Percentiles rank a stretch among this genome's conserved stretches.
phyloP scores from a whole-genome alignment of 1,139 yeast genomes.

The Yamadazyma friedrichii region DNA sequence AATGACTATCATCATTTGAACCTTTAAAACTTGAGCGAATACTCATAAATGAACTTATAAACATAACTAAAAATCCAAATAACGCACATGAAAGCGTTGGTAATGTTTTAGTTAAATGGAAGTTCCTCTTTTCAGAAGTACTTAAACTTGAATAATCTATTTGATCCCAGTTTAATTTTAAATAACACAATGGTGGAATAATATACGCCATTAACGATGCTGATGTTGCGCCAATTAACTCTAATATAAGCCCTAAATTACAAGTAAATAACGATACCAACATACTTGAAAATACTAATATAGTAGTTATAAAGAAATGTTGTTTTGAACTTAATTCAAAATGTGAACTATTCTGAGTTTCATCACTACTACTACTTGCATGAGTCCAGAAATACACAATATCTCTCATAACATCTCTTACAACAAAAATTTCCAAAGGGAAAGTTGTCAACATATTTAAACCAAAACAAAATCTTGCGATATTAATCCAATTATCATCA shows the following conservation, averaged over 20 bases:
- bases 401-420: slow-evolving; percentile 80
- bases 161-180: slow-evolving; percentile 58
- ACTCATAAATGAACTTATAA: slow-evolving; percentile 75
- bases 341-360: slow-evolving; percentile 31
- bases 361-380: slow-evolving; percentile 15
- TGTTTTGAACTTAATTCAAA: slow-evolving; percentile 43
- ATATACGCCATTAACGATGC: slow-evolving; percentile 93
- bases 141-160: slow-evolving; percentile 41
- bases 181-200: slow-evolving; percentile 80
- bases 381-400: slow-evolving; percentile 35
- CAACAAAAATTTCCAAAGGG: slow-evolving; percentile 87
- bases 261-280: slow-evolving; percentile 76
- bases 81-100: slow-evolving; percentile 61
- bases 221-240: slow-evolving; percentile 87
- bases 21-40: slow-evolving; percentile 48
- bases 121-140: slow-evolving; percentile 24
- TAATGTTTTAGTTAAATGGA: slow-evolving; percentile 32
- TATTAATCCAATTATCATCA: slow-evolving; percentile 68
- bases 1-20: slow-evolving; percentile 28
- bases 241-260: slow-evolving; percentile 84
- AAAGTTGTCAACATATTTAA: slow-evolving; percentile 92
- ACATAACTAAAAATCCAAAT: slow-evolving; percentile 78
- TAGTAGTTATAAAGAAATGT: slow-evolving; percentile 68
- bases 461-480: slow-evolving; percentile 91
- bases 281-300: slow-evolving; percentile 70